Percentiles rank a stretch among this genome's conserved stretches.
Conservation (phyloP, 164 flowering plant species). For the Echeveria elegans region DNA sequence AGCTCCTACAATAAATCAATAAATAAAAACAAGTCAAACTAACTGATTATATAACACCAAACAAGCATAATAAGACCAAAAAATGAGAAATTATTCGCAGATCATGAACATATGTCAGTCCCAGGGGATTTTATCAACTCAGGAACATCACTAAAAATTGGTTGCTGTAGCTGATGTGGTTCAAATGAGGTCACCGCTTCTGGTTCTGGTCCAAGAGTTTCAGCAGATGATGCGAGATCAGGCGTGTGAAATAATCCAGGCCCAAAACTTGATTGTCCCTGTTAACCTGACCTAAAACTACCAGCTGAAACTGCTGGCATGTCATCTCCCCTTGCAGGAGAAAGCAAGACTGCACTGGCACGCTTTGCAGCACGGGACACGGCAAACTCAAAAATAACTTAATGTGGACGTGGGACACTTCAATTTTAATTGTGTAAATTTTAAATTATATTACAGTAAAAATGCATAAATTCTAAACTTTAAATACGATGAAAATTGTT, state of each 20-base stretch:
- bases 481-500: too few relatives aligned
- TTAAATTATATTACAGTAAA: too few relatives aligned
- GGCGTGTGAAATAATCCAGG: conserved; percentile 24
- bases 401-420: too few relatives aligned
- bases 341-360: conserved; percentile 12
- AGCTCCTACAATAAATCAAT: conserved; percentile 49
- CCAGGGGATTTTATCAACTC: conserved; percentile 34
- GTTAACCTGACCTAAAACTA: conserved; percentile 17
- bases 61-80: background rate
- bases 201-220: conserved; percentile 22
- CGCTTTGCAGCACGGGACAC: too few relatives aligned
- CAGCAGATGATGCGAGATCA: conserved; percentile 24
- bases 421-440: too few relatives aligned
- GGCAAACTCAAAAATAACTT: too few relatives aligned
- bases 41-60: background rate
- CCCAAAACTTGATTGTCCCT: conserved; percentile 18
- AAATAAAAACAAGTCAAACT: background rate
- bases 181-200: conserved; percentile 20
- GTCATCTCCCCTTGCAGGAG: conserved; percentile 22
- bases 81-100: background rate
- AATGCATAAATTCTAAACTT: too few relatives aligned
- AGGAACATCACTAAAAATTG: conserved; percentile 43
- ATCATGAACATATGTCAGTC: conserved; percentile 40
- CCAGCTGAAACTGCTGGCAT: conserved; percentile 24
- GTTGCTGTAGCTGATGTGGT: conserved; percentile 10